Conservation (phyloP, 179 eudicot genomes). For the Corrigiola litoralis region DNA sequence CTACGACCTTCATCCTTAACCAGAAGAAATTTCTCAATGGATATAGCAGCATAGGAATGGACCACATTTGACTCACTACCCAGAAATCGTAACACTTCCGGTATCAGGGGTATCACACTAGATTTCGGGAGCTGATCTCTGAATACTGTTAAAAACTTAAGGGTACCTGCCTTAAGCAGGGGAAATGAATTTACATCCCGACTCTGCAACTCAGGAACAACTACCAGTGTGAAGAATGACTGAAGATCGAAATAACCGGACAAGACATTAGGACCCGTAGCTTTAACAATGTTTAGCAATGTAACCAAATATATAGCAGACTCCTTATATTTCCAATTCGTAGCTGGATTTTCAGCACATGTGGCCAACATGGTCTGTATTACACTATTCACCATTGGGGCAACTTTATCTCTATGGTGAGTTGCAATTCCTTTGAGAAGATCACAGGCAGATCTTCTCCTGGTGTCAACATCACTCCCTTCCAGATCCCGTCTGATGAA, state of each 20-base stretch:
- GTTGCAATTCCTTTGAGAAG: constrained; percentile 84
- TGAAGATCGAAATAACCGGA: constrained; percentile 82
- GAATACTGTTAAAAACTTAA: constrained; percentile 82
- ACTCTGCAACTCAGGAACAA: constrained; percentile 79
- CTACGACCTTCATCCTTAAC: constrained; percentile 76
- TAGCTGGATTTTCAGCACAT: constrained; percentile 64
- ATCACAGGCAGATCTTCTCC: constrained; percentile 96
- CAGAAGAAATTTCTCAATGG: constrained; percentile 79
- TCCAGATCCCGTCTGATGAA: constrained; percentile 91
- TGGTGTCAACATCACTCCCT: constrained; percentile 96
- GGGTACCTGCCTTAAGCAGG: constrained; percentile 84
- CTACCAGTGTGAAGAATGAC: constrained; percentile 64
- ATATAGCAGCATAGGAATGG: constrained; percentile 88
- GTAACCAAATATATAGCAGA: constrained; percentile 92
- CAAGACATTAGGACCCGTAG: constrained; percentile 66
- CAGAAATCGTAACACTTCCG: constrained; percentile 74
- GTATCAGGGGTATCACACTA: constrained; percentile 64
- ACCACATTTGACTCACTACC: constrained; percentile 82
- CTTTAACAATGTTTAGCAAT: constrained; percentile 63
- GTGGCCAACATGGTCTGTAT: constrained; percentile 59
- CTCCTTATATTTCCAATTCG: constrained; percentile 89
- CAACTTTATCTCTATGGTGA: constrained; percentile 71
- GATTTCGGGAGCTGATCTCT: constrained; percentile 72
- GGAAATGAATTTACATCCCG: constrained; percentile 86
- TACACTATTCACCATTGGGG: constrained; percentile 56